These are phyloP conservation scores for Penicillium coffeae DNA, from an alignment of 495 filamentous ascomycete species.

Conservation along the genomic window DNA sequence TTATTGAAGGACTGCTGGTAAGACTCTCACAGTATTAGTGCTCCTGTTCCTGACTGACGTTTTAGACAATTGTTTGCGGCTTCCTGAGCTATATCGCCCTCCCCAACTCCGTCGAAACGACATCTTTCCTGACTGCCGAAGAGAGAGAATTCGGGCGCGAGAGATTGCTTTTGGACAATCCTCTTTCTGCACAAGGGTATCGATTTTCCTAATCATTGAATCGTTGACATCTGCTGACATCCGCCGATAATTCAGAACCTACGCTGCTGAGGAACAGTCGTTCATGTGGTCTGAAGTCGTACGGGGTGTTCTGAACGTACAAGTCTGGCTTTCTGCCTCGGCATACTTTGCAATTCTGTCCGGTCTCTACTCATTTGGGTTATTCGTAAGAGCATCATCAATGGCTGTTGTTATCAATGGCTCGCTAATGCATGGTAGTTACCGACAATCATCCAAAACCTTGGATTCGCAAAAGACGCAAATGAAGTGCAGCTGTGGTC, in stretches of 20 bases:
- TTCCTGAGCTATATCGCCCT: slow-evolving; percentile 52
- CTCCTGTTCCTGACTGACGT: neutral
- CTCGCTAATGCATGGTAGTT: slow-evolving; percentile 32
- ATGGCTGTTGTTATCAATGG: neutral
- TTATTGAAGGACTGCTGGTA: slow-evolving; percentile 58
- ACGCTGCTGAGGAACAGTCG: slow-evolving; percentile 28
- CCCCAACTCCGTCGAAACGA: slow-evolving; percentile 49
- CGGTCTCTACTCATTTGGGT: slow-evolving; percentile 41
- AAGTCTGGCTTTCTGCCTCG: slow-evolving; percentile 41
- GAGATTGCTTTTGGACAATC: slow-evolving; percentile 37
- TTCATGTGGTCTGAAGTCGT: slow-evolving; percentile 43
- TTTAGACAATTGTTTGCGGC: slow-evolving; percentile 48
- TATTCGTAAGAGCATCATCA: slow-evolving; percentile 39
- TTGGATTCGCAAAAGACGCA: slow-evolving; percentile 57
- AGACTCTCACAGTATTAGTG: neutral
- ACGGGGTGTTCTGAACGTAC: slow-evolving; percentile 31
- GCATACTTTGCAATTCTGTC: slow-evolving; percentile 44
- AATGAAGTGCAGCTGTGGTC: slow-evolving; percentile 76
- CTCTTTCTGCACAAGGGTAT: slow-evolving; percentile 30
- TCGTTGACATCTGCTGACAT: no score
- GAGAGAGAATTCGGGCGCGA: slow-evolving; percentile 45
- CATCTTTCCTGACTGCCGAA: slow-evolving; percentile 47
- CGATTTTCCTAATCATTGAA: neutral
- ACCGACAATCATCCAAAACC: slow-evolving; percentile 72
- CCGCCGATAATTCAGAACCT: slow-evolving; percentile 8